A percentile compares a stretch with the other conserved stretches of the same genome.
phyloP scores from a whole-genome alignment of 2,329 filamentous ascomycete genomes.

The Ascochyta lentis region DNA sequence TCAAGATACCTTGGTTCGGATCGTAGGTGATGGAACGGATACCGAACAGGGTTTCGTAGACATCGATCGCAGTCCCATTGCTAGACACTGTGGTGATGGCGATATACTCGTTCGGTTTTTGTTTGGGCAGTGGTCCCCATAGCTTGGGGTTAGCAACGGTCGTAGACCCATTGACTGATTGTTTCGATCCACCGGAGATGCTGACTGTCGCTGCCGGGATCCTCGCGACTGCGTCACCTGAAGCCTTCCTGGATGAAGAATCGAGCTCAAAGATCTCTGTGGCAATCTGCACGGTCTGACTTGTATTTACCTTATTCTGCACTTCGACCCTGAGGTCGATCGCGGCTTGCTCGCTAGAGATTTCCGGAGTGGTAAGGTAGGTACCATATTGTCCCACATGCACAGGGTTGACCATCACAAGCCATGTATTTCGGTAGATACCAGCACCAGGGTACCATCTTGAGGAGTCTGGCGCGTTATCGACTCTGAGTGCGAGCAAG shows the following conservation, averaged over 20 bases:
- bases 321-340: conserved; percentile 55
- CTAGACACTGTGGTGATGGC: conserved; percentile 50
- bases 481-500: conserved; percentile 58
- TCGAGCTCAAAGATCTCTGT: conserved; percentile 54
- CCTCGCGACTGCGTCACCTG: conserved; percentile 37
- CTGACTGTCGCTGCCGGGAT: conserved; percentile 44
- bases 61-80: conserved; percentile 44
- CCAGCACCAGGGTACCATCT: conserved; percentile 64
- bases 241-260: conserved; percentile 29
- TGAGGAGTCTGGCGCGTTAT: conserved; percentile 58
- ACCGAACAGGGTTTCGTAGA: conserved; percentile 60
- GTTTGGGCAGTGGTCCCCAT: conserved; percentile 57
- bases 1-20: conserved; percentile 50
- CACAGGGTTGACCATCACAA: conserved; percentile 55
- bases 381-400: conserved; percentile 59
- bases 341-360: conserved; percentile 56
- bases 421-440: conserved; percentile 63
- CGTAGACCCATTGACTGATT: conserved; percentile 46
- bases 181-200: conserved; percentile 43
- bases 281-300: conserved; percentile 46
- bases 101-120: conserved; percentile 58
- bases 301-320: conserved; percentile 52
- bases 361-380: conserved; percentile 54
- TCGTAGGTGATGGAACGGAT: conserved; percentile 55
- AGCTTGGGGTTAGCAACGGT: conserved; percentile 51